Evolutionary conservation across 805 yeast species (phyloP), one percentile per base, ranked within the genome.

Genomic region (Spathaspora arborariae): DNA sequence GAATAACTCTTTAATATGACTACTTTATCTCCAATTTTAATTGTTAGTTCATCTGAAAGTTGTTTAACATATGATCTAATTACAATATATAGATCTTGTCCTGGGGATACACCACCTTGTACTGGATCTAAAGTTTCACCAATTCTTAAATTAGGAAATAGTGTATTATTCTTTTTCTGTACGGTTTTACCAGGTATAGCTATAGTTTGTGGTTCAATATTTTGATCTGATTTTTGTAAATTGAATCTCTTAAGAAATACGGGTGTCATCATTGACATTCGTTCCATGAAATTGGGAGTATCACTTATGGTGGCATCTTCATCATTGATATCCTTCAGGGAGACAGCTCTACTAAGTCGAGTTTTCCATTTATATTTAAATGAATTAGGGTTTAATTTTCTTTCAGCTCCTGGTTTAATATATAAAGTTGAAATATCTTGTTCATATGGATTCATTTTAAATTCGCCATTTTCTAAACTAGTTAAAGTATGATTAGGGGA

Each of bases 11-110:
- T 55, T 20, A 56, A 42, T 2, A 67, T 44, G 6, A 45, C 30
- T 2, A 66, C 70, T 20, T 49, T 47, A 34, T 72, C 72, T 0
- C 74, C 74, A 2, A 56, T 45, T 2, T 49, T 41, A 3, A 71
- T 50, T 9, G 63, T 51, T 11, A 70, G 41, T 50, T 72, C 76
- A 47, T 72, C 76, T 5, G 53, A 51, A 35, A 70, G 54, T 5
- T 55, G 50, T 43, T 59, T 63, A 4, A 48, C 51, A 42, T 69
- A 72, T 1, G 57, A 45, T 49, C 54, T 58, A 3, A 62, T 54
- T 13, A 63, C 72, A 10, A 54, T 40, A 39, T 56, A 62, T 9
- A 45, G 9, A 26, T 16, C 27, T 20, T 19, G 21, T 10, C 6
- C n/a, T 3, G 35, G 35, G 4, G 15, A n/a, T 30, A 30, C 18